These are phyloP conservation scores for Ophiostoma novo-ulmi DNA, from an alignment of 2,329 filamentous ascomycete species.

Conservation along the genomic window DNA sequence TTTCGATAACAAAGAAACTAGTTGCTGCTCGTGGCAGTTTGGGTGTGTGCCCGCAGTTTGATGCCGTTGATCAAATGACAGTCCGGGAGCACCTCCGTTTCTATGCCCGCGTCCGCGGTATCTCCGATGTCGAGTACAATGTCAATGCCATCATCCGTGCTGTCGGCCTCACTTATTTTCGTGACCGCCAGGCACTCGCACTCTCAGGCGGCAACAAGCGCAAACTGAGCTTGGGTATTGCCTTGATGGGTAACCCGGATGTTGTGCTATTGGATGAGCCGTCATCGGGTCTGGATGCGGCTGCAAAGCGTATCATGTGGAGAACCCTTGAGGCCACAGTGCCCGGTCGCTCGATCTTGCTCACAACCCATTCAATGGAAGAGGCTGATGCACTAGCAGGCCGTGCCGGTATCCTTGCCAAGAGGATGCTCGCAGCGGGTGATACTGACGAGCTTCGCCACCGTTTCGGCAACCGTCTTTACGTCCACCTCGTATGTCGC, in stretches of 20 bases:
- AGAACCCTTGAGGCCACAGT: slow-evolving; percentile 69
- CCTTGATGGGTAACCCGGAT: slow-evolving; percentile 84
- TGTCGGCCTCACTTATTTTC: slow-evolving; percentile 69
- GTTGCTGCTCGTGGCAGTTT: slow-evolving; percentile 69
- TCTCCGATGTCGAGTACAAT: slow-evolving; percentile 69
- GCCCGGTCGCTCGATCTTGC: slow-evolving; percentile 71
- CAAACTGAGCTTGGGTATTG: slow-evolving; percentile 85
- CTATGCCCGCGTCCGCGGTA: slow-evolving; percentile 79
- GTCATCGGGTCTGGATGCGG: slow-evolving; percentile 81
- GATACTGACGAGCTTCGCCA: slow-evolving; percentile 66
- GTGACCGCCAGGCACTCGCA: slow-evolving; percentile 67
- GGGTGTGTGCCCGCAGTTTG: slow-evolving; percentile 87
- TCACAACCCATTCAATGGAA: slow-evolving; percentile 94
- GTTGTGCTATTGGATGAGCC: slow-evolving; percentile 88
- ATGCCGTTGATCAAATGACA: slow-evolving; percentile 87
- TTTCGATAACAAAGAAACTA: slow-evolving; percentile 67
- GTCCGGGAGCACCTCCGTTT: slow-evolving; percentile 81
- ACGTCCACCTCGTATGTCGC: slow-evolving; percentile 74
- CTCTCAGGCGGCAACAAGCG: slow-evolving; percentile 88
- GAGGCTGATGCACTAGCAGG: slow-evolving; percentile 85
- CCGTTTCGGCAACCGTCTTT: slow-evolving; percentile 71
- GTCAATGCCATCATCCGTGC: slow-evolving; percentile 72
- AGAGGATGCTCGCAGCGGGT: slow-evolving; percentile 78
- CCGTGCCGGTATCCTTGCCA: slow-evolving; percentile 79
- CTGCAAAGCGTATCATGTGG: slow-evolving; percentile 92